These are phyloP conservation scores for Blastomyces silverae DNA, from an alignment of 2,329 filamentous ascomycete species.

Conservation along the genomic window DNA sequence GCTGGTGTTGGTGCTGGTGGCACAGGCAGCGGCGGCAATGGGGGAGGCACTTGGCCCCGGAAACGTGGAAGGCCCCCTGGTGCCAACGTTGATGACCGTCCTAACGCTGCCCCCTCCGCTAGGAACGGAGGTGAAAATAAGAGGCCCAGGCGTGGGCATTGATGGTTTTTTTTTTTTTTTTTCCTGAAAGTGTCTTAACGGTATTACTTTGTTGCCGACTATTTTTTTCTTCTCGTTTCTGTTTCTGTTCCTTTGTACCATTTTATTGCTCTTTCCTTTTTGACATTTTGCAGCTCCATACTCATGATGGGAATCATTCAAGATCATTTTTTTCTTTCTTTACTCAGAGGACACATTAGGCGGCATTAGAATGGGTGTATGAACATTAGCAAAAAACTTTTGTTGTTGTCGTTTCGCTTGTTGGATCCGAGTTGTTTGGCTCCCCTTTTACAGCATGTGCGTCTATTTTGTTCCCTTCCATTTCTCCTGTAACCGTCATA, in stretches of 20 bases:
- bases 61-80: conserved; percentile 20
- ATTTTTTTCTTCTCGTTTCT: conserved; percentile 16
- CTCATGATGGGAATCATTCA: neutral
- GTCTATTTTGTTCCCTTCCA: neutral
- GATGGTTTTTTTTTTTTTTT: conserved; percentile 6
- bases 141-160: conserved; percentile 25
- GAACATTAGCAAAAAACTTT: neutral
- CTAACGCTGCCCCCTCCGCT: conserved; percentile 13
- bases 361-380: conserved; percentile 4
- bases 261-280: conserved; percentile 13
- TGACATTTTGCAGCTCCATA: neutral
- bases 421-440: neutral
- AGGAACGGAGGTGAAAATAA: conserved; percentile 22
- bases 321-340: neutral
- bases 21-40: neutral
- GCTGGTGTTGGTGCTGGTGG: conserved; percentile 1
- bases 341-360: neutral
- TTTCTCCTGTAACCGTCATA: neutral
- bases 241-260: conserved; percentile 22
- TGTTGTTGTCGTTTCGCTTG: neutral
- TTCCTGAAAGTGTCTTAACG: neutral
- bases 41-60: conserved; percentile 20
- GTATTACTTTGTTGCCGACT: neutral
- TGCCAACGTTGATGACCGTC: conserved; percentile 16
- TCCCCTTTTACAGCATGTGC: neutral